These are phyloP conservation scores for Chlorella sp. DNA, from an alignment of 139 green algal species.

Conservation along the genomic window DNA sequence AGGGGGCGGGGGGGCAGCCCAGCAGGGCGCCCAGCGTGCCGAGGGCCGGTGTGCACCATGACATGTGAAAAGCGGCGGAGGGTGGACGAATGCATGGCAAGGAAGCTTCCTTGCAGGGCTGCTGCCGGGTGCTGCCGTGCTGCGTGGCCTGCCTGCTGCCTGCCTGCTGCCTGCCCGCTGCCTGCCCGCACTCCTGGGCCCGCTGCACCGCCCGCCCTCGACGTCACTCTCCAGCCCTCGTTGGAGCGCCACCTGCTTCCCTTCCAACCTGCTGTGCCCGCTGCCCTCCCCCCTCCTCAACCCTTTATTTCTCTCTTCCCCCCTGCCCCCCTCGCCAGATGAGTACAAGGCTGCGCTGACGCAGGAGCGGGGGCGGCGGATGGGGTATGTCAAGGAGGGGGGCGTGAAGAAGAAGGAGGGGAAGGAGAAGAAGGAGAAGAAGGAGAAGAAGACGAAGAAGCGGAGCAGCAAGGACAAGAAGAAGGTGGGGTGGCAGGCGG, in stretches of 20 bases:
- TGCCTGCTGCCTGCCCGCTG: too few relatives aligned
- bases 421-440: conserved; percentile 35
- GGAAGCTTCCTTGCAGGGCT: neutral
- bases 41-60: neutral
- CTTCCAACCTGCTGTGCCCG: neutral
- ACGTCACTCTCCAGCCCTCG: too few relatives aligned
- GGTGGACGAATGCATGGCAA: neutral
- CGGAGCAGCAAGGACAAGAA: conserved; percentile 34
- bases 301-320: neutral
- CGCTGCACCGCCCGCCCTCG: neutral
- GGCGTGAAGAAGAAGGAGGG: conserved; percentile 32
- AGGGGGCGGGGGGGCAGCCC: neutral
- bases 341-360: conserved; percentile 48
- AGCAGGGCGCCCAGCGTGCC: neutral
- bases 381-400: conserved; percentile 24
- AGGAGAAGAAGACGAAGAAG: conserved; percentile 36
- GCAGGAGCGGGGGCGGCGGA: conserved; percentile 33
- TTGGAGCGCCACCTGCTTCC: neutral
- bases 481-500: neutral
- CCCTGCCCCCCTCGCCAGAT: neutral
- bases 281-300: neutral
- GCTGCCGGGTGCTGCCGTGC: too few relatives aligned
- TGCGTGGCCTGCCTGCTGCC: neutral
- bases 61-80: too few relatives aligned
- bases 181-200: neutral